phyloP scores from a whole-genome alignment of 805 yeast genomes.

The Allodekkera sacchari region DNA sequence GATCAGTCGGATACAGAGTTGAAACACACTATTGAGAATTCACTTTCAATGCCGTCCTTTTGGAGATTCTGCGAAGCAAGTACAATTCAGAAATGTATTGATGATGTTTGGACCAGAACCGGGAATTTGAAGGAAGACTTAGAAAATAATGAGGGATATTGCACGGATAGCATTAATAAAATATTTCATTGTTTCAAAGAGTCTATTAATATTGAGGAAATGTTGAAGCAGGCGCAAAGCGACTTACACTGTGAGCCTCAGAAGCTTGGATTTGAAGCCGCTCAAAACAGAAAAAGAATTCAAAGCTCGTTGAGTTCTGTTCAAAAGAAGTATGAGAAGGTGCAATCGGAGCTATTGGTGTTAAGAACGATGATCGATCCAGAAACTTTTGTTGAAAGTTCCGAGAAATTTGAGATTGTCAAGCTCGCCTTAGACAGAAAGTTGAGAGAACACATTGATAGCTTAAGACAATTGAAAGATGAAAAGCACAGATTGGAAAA shows the following conservation, averaged over 20 bases:
- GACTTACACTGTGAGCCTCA: too few species aligned
- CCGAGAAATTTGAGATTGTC: conserved; percentile 19
- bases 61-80: conserved; percentile 25
- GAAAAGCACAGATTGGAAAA: conserved; percentile 3
- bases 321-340: conserved; percentile 8
- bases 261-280: conserved; percentile 2
- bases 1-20: conserved; percentile 15
- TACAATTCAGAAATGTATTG: conserved; percentile 11
- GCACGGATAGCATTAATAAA: background rate
- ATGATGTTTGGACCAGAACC: conserved; percentile 1
- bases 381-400: conserved; percentile 19
- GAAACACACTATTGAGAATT: conserved; percentile 15
- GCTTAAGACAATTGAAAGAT: conserved; percentile 11
- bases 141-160: background rate
- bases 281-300: background rate
- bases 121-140: background rate
- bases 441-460: conserved; percentile 12
- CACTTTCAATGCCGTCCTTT: conserved; percentile 15
- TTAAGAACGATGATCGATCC: conserved; percentile 22
- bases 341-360: conserved; percentile 19
- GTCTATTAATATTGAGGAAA: background rate
- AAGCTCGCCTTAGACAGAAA: conserved; percentile 20
- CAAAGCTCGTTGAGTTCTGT: conserved; percentile 2
- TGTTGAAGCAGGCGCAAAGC: too few species aligned
- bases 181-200: background rate